Evolutionary conservation across 2,329 filamentous ascomycete species (phyloP).

Genomic region (Fusarium secorum): DNA sequence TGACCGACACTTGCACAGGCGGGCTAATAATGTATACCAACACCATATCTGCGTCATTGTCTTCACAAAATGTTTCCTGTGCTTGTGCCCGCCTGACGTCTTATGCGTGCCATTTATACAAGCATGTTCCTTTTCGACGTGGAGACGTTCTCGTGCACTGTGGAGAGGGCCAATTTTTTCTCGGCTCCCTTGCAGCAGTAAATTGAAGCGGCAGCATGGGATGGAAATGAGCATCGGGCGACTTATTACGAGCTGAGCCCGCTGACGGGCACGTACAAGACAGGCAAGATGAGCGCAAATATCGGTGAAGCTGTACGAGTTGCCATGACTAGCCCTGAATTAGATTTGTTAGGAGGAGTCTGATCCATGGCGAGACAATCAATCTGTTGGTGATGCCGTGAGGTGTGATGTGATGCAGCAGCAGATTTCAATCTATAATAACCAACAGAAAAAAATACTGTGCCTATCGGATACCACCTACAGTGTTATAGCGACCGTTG

Average conservation of each 20-base stretch:
- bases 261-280: conserved; percentile 24
- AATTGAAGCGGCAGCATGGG: conserved; percentile 34
- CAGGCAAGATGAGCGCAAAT: conserved; percentile 13
- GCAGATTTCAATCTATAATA: conserved; percentile 23
- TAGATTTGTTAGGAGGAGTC: conserved; percentile 16
- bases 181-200: conserved; percentile 37
- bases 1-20: not conserved
- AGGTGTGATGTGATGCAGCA: conserved; percentile 20
- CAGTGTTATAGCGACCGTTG: conserved; percentile 9
- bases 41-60: conserved; percentile 26
- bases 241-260: conserved; percentile 10
- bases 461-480: not conserved
- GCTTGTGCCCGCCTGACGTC: conserved; percentile 18
- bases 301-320: conserved; percentile 31
- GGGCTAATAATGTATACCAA: conserved; percentile 13
- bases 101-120: conserved; percentile 30
- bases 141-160: conserved; percentile 11
- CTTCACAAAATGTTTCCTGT: conserved; percentile 29
- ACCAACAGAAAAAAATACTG: not conserved
- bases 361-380: conserved; percentile 20
- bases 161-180: conserved; percentile 25
- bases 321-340: conserved; percentile 5
- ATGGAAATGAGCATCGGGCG: conserved; percentile 37
- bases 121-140: conserved; percentile 18
- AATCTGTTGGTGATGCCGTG: conserved; percentile 29